Conservation (phyloP, 2,329 filamentous ascomycete genomes). For the Fusarium poae region DNA sequence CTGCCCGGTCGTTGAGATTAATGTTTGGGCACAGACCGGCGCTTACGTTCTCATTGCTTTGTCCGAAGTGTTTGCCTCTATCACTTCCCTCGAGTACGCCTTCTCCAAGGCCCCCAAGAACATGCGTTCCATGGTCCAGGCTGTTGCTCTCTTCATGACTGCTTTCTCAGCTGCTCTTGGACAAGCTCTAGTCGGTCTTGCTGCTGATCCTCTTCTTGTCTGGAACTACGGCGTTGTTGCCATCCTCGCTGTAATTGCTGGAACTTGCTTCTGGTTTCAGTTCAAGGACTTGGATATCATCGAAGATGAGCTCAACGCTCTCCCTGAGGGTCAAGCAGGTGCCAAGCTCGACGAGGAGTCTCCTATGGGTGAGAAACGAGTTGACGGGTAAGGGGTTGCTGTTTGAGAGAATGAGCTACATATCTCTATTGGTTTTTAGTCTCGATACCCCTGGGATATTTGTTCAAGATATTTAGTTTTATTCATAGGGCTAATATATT, state of each 20-base stretch:
- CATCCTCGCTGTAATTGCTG: constrained; percentile 72
- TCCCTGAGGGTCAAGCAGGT: constrained; percentile 55
- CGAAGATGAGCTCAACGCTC: constrained; percentile 76
- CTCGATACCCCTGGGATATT: constrained; percentile 3
- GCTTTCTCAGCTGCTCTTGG: constrained; percentile 77
- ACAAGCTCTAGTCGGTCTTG: constrained; percentile 64
- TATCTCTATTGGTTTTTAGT: not conserved
- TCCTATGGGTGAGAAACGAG: constrained; percentile 33
- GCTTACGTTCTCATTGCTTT: constrained; percentile 64
- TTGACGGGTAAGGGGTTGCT: constrained; percentile 26
- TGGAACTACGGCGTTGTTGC: constrained; percentile 81
- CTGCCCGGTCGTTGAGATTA: constrained; percentile 58
- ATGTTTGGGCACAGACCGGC: constrained; percentile 71
- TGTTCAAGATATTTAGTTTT: not conserved
- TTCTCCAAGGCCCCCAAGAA: constrained; percentile 82
- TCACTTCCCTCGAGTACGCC: constrained; percentile 77
- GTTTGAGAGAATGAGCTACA: not conserved
- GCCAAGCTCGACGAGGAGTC: constrained; percentile 42
- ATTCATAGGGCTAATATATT: not conserved
- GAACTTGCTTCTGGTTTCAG: constrained; percentile 74
- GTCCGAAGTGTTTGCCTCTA: constrained; percentile 64
- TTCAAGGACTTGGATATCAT: constrained; percentile 72
- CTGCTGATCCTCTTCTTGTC: constrained; percentile 73
- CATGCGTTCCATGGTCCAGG: constrained; percentile 80
- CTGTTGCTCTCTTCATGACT: constrained; percentile 76